These are phyloP conservation scores for Nicotiana rustica DNA, from an alignment of 305 asterid species.

Conservation along the genomic window DNA sequence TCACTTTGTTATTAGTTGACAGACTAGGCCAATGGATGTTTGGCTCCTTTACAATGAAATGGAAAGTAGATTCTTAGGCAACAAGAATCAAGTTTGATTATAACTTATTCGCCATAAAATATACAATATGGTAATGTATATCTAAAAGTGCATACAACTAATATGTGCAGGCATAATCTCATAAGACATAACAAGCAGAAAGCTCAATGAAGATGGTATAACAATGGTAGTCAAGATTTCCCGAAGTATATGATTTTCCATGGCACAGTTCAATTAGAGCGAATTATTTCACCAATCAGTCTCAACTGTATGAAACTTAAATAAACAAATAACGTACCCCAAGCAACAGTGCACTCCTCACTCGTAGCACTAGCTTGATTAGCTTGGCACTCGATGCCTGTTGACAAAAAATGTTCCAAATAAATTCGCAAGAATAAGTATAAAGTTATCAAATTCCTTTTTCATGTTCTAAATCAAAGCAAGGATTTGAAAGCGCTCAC, in stretches of 20 bases:
- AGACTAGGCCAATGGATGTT: background rate
- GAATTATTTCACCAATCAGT: background rate
- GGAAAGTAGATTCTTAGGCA: background rate
- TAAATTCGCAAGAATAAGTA: background rate
- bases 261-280: background rate
- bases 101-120: background rate
- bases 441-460: background rate
- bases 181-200: background rate
- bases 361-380: slow-evolving; percentile 95
- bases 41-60: background rate
- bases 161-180: background rate
- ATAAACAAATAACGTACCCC: slow-evolving; percentile 65
- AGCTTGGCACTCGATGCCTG: slow-evolving; percentile 92
- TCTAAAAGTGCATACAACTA: background rate
- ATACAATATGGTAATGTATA: background rate
- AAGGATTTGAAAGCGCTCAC: slow-evolving; percentile 52
- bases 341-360: slow-evolving; percentile 92
- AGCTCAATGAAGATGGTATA: background rate
- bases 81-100: background rate
- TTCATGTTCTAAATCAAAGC: background rate
- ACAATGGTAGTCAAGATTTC: background rate
- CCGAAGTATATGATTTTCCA: background rate
- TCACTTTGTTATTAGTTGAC: background rate
- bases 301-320: background rate
- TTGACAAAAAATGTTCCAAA: slow-evolving; percentile 27